Evolutionary conservation across 805 yeast genomes (phyloP).

Genomic region (Scheffersomyces amazonensis): DNA sequence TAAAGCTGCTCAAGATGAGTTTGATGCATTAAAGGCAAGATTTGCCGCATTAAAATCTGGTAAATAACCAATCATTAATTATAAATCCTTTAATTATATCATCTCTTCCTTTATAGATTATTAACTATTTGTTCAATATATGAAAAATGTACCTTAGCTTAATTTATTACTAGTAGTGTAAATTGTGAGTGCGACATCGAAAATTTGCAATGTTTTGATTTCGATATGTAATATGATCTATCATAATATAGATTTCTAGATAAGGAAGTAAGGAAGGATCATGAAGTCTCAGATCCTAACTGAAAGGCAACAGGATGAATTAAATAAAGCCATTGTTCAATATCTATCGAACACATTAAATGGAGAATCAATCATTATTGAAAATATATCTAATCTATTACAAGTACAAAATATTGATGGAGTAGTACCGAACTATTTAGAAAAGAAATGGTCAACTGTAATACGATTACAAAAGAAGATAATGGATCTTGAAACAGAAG

Average conservation of each 20-base stretch:
- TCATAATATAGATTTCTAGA: too few relatives aligned
- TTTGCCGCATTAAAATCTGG: slow-evolving; percentile 66
- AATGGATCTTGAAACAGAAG: slow-evolving; percentile 64
- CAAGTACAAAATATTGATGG: slow-evolving; percentile 18
- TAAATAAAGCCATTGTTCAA: slow-evolving; percentile 46
- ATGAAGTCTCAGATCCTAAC: slow-evolving; percentile 8
- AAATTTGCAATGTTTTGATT: slow-evolving; percentile 1
- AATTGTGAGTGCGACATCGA: too few relatives aligned
- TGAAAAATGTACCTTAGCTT: too few relatives aligned
- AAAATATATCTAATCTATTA: slow-evolving; percentile 9
- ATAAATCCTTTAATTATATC: too few relatives aligned
- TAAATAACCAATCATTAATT: too few relatives aligned
- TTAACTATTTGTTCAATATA: too few relatives aligned
- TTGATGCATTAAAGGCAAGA: slow-evolving; percentile 65
- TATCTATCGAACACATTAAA: slow-evolving; percentile 38
- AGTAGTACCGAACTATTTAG: slow-evolving; percentile 45
- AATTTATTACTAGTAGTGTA: too few relatives aligned
- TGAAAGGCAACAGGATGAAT: slow-evolving; percentile 39
- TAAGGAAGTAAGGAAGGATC: not conserved
- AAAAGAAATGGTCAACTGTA: slow-evolving; percentile 86
- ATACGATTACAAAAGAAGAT: slow-evolving; percentile 73
- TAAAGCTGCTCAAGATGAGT: slow-evolving; percentile 39
- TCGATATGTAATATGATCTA: not conserved
- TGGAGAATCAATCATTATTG: slow-evolving; percentile 11
- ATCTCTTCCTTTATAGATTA: too few relatives aligned